Percentiles rank a stretch among this genome's conserved stretches.
Conservation (phyloP, 192 early-diverging fungal species). For the Jimgerdemannia lactiflua region DNA sequence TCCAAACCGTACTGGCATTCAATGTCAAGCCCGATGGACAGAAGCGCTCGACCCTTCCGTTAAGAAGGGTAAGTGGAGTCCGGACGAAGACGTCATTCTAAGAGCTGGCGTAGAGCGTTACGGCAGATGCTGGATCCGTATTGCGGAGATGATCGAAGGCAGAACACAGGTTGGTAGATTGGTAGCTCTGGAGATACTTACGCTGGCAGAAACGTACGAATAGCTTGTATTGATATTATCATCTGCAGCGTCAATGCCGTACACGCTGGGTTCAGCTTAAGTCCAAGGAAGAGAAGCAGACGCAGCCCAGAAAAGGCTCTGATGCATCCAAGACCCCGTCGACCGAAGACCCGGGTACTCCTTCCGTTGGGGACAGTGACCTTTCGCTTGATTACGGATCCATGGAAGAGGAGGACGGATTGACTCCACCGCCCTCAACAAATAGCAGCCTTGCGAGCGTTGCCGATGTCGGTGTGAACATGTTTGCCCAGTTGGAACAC, state of each 20-base stretch:
- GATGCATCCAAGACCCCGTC: too few relatives aligned
- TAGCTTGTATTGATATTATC: constrained; percentile 10
- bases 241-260: constrained; percentile 44
- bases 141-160: constrained; percentile 52
- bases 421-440: too few relatives aligned
- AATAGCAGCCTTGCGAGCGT: too few relatives aligned
- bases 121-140: constrained; percentile 55
- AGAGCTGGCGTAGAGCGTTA: constrained; percentile 44
- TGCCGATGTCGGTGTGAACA: too few relatives aligned
- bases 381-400: too few relatives aligned
- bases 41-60: constrained; percentile 57
- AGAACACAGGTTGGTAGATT: constrained; percentile 51
- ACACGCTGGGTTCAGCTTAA: constrained; percentile 59
- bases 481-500: too few relatives aligned
- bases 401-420: too few relatives aligned
- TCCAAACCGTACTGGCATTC: constrained; percentile 53
- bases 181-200: too few relatives aligned
- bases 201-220: too few relatives aligned
- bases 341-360: too few relatives aligned
- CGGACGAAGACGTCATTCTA: constrained; percentile 50
- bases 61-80: constrained; percentile 48
- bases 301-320: too few relatives aligned
- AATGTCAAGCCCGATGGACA: constrained; percentile 59
- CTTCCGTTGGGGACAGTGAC: too few relatives aligned
- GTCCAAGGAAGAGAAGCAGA: constrained; percentile 33